Evolutionary conservation across 257 asterid species (phyloP).

Genomic region (Fraxinus anomala): DNA sequence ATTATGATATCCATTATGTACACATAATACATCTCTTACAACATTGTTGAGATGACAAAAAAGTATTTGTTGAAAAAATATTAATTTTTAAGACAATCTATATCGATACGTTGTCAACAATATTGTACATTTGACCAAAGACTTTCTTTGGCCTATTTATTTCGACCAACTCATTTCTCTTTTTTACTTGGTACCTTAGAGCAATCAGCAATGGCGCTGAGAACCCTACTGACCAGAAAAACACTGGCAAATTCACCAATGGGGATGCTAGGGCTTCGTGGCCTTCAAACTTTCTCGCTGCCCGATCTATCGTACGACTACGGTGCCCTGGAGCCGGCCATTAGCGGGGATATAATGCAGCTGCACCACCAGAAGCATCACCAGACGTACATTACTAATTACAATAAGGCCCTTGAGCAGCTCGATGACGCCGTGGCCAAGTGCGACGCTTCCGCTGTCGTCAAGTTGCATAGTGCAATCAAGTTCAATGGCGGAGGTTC

Average conservation of each 20-base stretch:
- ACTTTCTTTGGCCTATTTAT: too few species aligned
- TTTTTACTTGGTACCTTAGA: background rate
- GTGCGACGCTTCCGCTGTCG: slow-evolving; percentile 52
- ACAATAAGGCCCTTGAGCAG: slow-evolving; percentile 65
- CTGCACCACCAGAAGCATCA: slow-evolving; percentile 79
- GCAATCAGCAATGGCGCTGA: slow-evolving; percentile 47
- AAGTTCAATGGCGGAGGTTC: slow-evolving; percentile 78
- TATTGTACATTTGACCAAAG: too few species aligned
- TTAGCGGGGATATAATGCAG: slow-evolving; percentile 67
- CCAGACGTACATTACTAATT: slow-evolving; percentile 66
- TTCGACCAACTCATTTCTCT: background rate
- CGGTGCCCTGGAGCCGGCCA: slow-evolving; percentile 68
- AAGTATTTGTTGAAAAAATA: too few species aligned
- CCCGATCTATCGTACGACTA: slow-evolving; percentile 73
- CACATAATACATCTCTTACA: too few species aligned
- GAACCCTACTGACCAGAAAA: slow-evolving; percentile 46
- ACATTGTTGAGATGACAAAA: too few species aligned
- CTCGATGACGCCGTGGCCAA: slow-evolving; percentile 57
- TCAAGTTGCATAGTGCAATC: slow-evolving; percentile 67
- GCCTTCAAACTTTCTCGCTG: slow-evolving; percentile 61
- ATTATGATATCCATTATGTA: too few species aligned
- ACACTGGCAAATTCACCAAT: slow-evolving; percentile 25
- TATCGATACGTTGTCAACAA: too few species aligned
- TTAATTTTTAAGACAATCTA: too few species aligned
- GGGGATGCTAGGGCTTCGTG: slow-evolving; percentile 43